phyloP scores from a whole-genome alignment of 192 early-diverging fungal genomes.

The Backusella morwellensis region DNA sequence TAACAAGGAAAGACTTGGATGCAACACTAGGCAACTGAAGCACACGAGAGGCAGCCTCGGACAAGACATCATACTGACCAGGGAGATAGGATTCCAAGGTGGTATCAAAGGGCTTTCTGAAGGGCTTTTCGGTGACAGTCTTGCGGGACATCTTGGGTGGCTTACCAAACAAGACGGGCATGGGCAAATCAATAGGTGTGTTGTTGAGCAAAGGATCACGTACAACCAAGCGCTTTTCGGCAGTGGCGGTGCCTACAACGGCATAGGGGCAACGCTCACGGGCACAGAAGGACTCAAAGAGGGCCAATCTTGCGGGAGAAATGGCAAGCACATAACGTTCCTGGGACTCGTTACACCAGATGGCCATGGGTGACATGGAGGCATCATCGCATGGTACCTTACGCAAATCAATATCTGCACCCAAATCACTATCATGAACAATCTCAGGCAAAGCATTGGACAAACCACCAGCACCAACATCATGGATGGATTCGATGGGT shows the following conservation, averaged over 20 bases:
- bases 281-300: conserved; percentile 74
- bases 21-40: conserved; percentile 87
- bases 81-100: conserved; percentile 61
- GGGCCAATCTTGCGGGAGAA: conserved; percentile 55
- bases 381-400: conserved; percentile 89
- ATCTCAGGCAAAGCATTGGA: conserved; percentile 98
- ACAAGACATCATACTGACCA: conserved; percentile 40
- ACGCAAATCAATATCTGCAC: conserved; percentile 89
- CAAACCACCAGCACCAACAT: conserved; percentile 98
- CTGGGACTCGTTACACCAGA: conserved; percentile 99
- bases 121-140: conserved; percentile 52
- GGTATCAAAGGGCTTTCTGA: conserved; percentile 56
- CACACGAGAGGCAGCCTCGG: conserved; percentile 72
- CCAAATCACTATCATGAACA: conserved; percentile 92
- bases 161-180: conserved; percentile 96
- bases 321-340: conserved; percentile 99
- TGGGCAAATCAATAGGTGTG: conserved; percentile 86
- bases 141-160: conserved; percentile 92
- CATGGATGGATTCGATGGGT: conserved; percentile 94
- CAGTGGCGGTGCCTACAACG: conserved; percentile 85
- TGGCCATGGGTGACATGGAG: conserved; percentile 99
- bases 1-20: conserved; percentile 94
- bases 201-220: conserved; percentile 67
- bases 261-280: conserved; percentile 94
- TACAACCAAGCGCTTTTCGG: conserved; percentile 79